Evolutionary conservation across 2,329 filamentous ascomycete species (phyloP).

Genomic region (Dothiorella sarmentorum): DNA sequence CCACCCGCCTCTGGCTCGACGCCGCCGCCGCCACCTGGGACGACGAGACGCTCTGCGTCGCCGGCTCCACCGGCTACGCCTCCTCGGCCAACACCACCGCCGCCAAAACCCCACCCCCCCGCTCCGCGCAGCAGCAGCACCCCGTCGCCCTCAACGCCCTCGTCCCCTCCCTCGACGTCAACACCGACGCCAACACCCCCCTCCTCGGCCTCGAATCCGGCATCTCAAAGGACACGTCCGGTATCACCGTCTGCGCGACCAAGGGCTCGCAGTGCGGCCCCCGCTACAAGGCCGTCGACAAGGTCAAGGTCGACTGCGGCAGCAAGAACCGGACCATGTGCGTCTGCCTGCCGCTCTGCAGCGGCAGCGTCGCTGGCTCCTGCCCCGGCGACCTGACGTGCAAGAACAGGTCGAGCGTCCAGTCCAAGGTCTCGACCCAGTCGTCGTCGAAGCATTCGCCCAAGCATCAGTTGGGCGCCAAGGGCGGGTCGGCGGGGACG

Average conservation of each 20-base stretch:
- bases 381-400: neutral
- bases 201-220: neutral
- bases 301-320: neutral
- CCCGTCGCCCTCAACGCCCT: neutral
- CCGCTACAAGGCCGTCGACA: neutral
- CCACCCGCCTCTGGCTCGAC: slow-evolving; percentile 36
- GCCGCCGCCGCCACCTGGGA: slow-evolving; percentile 31
- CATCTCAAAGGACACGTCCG: neutral
- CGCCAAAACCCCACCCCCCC: neutral
- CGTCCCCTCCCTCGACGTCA: neutral
- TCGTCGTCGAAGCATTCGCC: neutral
- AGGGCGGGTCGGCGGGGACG: neutral
- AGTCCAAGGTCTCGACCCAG: neutral
- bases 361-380: neutral
- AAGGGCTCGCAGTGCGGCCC: neutral
- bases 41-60: slow-evolving; percentile 31
- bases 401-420: neutral
- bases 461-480: neutral
- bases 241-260: neutral
- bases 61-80: slow-evolving; percentile 30
- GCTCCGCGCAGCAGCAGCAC: neutral
- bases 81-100: neutral
- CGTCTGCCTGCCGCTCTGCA: neutral
- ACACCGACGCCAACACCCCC: neutral
- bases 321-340: neutral